Percentiles rank a stretch among this genome's conserved stretches.
Evolutionary conservation across 306 rosid genomes (phyloP).

Genomic region (Sechiopsis laciniata): DNA sequence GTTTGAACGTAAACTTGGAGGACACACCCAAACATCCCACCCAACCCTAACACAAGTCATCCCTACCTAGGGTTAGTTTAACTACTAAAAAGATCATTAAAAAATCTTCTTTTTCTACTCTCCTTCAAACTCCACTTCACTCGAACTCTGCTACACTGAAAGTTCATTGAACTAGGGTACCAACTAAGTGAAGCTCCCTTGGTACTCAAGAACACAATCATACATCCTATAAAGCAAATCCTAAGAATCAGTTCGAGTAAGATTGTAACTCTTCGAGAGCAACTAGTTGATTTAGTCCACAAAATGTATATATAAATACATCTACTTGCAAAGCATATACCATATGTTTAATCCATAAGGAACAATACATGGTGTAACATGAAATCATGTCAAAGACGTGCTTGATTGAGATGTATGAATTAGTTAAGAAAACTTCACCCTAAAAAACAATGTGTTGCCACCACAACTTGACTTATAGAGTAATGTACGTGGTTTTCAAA

Average conservation of each 20-base stretch:
- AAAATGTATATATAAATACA: neutral
- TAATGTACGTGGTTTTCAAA: neutral
- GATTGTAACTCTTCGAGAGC: neutral
- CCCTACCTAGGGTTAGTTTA: neutral
- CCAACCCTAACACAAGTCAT: no score
- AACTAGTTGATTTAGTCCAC: neutral
- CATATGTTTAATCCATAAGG: neutral
- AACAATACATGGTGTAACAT: neutral
- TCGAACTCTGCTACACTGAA: neutral
- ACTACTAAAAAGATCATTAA: neutral
- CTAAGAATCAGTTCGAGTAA: no score
- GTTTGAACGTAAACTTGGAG: no score
- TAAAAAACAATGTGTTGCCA: neutral
- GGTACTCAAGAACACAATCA: no score
- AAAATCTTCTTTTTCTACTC: neutral
- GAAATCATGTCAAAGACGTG: neutral
- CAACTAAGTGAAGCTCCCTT: neutral
- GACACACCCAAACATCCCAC: no score
- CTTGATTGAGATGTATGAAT: neutral
- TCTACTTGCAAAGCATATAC: neutral
- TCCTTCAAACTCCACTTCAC: neutral
- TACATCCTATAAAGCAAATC: no score
- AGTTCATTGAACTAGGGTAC: neutral
- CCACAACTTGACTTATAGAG: neutral
- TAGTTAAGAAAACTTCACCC: neutral